A percentile compares a stretch with the other conserved stretches of the same genome.
phyloP scores from a whole-genome alignment of 164 flowering plant genomes.

The Taxillus chinensis region DNA sequence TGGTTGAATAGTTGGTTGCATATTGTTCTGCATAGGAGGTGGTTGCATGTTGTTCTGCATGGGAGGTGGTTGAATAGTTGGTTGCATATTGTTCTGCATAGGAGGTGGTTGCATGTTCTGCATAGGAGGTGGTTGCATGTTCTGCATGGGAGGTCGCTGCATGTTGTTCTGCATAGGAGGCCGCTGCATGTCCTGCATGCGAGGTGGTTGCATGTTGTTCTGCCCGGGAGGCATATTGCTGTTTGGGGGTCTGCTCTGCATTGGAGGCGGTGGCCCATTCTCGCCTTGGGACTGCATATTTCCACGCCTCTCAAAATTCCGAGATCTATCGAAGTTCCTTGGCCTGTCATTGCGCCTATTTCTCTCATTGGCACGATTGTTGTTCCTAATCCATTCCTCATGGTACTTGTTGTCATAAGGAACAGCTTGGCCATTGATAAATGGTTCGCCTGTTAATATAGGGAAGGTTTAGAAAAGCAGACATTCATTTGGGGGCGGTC shows the following conservation, averaged over 20 bases:
- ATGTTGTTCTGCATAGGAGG: no score
- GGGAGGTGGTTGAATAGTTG: no score
- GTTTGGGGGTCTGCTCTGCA: neutral
- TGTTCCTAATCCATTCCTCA: constrained; percentile 72
- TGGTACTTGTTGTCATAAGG: constrained; percentile 86
- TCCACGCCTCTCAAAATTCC: constrained; percentile 60
- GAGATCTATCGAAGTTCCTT: constrained; percentile 55
- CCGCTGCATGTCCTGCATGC: neutral
- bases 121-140: neutral
- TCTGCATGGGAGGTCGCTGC: constrained; percentile 14
- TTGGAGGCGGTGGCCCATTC: no score
- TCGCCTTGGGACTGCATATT: neutral
- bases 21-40: neutral
- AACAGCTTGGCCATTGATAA: constrained; percentile 72
- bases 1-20: neutral
- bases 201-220: neutral
- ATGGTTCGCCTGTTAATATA: constrained; percentile 60
- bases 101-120: neutral
- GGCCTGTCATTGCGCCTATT: constrained; percentile 70
- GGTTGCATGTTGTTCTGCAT: neutral
- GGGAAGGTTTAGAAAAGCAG: neutral
- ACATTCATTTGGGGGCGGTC: no score
- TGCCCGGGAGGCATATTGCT: neutral
- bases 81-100: no score
- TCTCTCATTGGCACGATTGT: constrained; percentile 51